Base-by-base conservation (phyloP, 2,329 filamentous ascomycete species). In the Paraconiothyrium sp. region DNA sequence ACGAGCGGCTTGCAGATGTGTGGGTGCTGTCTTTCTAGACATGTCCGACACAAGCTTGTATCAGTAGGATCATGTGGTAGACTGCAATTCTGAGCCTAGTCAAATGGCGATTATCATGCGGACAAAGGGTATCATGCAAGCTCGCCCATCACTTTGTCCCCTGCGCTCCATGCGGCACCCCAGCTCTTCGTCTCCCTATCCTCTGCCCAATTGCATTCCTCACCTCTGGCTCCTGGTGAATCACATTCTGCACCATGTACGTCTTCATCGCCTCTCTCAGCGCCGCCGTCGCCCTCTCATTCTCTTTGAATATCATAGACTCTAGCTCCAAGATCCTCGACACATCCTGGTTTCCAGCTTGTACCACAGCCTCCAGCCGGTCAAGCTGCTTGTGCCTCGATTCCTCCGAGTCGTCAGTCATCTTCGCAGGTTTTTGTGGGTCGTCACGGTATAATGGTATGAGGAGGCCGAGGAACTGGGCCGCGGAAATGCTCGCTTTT, bases 231-330 rank as follows among this genome's bases (percentile, higher is more conserved):
- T 88, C 67, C 88, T 86, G 62, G 96, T 91, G 14, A 90, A 78
- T 71, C 7, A 77, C 94, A 74, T 96, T 96, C 77, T 96, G 89
- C 54, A 97, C 89, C 68, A 98, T 82, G 86, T 93, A 97, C 72
- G 95, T 92, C 79, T 90, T 91, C 80, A 97, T 86, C 71, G 90
- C 91, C 44, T 85, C 85, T 64, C 89, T 86, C 72, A 96, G 80
- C 61, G 88, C 88, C 41, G 66, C 67, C 48, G 83, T 83, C 50
- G 90, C 81, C 63, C 86, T 85, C 39, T 85, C 81, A 72, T 96
- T 90, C n/a, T 89, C 90, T 54, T 84, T 87, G 78, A 93, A 97
- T 0, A 94, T 94, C 56, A 89, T 88, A 77, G 94, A 86, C 72
- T 96, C 93, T 76, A 97, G 83, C 50, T 90, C 89, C 75, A 97